Base-by-base conservation (phyloP, 345 rosid species). In the Brassica rapa region DNA sequence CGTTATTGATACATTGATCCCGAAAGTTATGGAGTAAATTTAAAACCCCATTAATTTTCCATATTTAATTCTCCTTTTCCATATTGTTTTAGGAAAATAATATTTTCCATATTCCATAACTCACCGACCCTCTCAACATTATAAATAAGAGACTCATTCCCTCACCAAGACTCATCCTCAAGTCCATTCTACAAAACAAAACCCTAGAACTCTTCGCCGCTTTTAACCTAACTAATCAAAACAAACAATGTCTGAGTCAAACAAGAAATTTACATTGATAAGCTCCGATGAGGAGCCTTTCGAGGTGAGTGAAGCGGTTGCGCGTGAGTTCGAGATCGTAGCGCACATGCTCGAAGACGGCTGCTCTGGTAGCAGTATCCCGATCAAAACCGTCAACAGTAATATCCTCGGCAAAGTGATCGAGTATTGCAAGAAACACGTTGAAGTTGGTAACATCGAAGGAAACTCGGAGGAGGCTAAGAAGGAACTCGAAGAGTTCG, bases 371-470 rank as follows among this genome's bases (percentile, higher is more conserved):
- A 74, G 66, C 32, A 73, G 80, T 16, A 89, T 88, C 81, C 97
- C 94, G 6, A 55, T 88, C n/a, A 84, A 86, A 10, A 91, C 87
- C 83, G 90, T 91, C 53, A 81, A 85, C 10, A 73, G 86, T 55
- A 63, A 65, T 83, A 79, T 77, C 76, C 87, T 91, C 5, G 76
- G 88, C 9, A 85, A 73, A 82, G 87, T 86, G 15, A 82, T 89
- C 65, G 88, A 85, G 83, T 91, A 86, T 79, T 87, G 87, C 89
- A 85, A 66, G 83, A 88, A 82, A 73, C 97, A 89, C 73, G 89
- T 85, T 4, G 91, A 89, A 68, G 78, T 70, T 15, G 63, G 51
- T 51, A 3, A 6, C 0, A 4, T 82, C 6, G 73, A 29, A 29
- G 91, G 81, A 8, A 86, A 80, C 0, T 25, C 29, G 29, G 82